Base-by-base conservation (phyloP, 2,329 filamentous ascomycete genomes). In the Colletotrichum viniferum region DNA sequence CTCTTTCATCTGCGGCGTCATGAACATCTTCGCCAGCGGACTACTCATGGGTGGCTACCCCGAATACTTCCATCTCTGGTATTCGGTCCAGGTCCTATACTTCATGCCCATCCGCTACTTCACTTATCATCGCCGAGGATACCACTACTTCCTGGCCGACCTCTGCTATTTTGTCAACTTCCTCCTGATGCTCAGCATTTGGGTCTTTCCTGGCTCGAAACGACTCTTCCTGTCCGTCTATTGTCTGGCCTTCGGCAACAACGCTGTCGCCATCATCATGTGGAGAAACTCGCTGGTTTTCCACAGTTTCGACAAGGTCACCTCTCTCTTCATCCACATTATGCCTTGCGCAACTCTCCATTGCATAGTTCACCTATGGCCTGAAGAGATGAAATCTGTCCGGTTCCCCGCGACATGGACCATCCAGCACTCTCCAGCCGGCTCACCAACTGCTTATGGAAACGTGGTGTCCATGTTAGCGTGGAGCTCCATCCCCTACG, bases 251-350 rank as follows among this genome's bases (percentile, higher is more conserved):
- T 97, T 95, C 82, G 97, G 97, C 77, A 99, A 99, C 85, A 99
- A 99, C 82, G 97, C 97, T 24, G 93, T 98, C 62, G 97, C 97
- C 14, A 98, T 99, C 83, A 96, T 97, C 82, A 97, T 99, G 96
- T 99, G 97, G 97, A 93, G 97, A 78, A 99, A 99, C 84, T 98
- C 96, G 36, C 91, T 99, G 81, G 97, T 99, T 62, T 99, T 99
- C 84, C 97, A 99, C 88, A 98, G 95, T 82, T 93, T 99, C 85
- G 97, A 99, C 89, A 99, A 99, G 85, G 96, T 98, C 76, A 97
- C 96, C 14, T 97, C 95, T 82, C 90, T 99, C n/a, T 99, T 99
- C 86, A 98, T 99, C 79, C 97, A 99, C 84, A 98, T 99, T 81
- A 99, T 99, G 96, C 97, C 97, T 1, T 98, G 96, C 78, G 96